Percentiles rank a stretch among this genome's conserved stretches.
Conservation (phyloP, 2,329 filamentous ascomycete species). For the Ceratocystis albifundus region DNA sequence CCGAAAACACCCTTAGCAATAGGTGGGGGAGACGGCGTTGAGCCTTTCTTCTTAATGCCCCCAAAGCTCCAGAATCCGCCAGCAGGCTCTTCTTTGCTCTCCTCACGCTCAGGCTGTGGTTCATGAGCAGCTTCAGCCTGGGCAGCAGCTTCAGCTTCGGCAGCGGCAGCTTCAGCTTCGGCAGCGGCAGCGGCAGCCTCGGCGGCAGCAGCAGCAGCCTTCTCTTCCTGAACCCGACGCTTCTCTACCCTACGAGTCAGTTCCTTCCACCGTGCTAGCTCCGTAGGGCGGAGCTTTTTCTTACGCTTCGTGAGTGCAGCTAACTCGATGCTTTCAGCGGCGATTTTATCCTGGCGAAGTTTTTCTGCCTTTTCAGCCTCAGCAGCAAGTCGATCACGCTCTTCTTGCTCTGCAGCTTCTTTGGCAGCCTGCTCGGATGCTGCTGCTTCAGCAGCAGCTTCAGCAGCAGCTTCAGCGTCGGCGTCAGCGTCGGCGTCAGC, state of each 20-base stretch:
- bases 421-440: constrained; percentile 26
- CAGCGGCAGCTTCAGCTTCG: constrained; percentile 30
- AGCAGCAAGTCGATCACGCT: constrained; percentile 16
- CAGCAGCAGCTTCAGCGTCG: neutral
- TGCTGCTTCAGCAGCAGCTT: constrained; percentile 25
- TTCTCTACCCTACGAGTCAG: constrained; percentile 31
- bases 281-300: constrained; percentile 38
- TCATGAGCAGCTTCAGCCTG: constrained; percentile 31
- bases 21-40: constrained; percentile 8
- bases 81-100: neutral
- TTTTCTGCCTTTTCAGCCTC: neutral
- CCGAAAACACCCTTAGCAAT: constrained; percentile 12
- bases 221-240: constrained; percentile 26
- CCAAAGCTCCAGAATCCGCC: constrained; percentile 15
- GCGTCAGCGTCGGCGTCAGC: constrained; percentile 21
- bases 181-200: constrained; percentile 26
- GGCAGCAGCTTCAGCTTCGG: constrained; percentile 30
- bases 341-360: constrained; percentile 7
- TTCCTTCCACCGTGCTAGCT: constrained; percentile 35
- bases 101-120: constrained; percentile 7
- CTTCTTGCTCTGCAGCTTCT: constrained; percentile 25
- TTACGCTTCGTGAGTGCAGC: constrained; percentile 38
- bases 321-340: constrained; percentile 31
- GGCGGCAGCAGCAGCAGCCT: constrained; percentile 24
- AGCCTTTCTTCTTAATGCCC: constrained; percentile 13